Base-by-base conservation (phyloP, 2,329 filamentous ascomycete genomes). In the Myriosclerotinia curreyana region DNA sequence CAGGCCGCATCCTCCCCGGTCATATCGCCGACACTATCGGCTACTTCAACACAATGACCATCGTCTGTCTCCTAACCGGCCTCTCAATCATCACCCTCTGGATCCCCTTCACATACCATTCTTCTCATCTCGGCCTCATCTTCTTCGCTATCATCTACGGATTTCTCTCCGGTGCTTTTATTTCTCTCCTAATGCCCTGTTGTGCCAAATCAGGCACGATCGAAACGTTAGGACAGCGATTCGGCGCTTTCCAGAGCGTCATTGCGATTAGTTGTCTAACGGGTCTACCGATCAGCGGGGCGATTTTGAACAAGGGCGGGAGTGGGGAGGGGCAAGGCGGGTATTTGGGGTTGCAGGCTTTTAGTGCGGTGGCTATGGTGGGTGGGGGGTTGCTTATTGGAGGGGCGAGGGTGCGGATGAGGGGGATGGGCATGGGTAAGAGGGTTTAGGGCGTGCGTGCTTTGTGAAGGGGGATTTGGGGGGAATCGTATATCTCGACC, bases 81-180 rank as follows among this genome's bases (percentile, higher is more conserved):
- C 76, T 83, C 53, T 66, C 82, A 0, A 76, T 79, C 25, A 75
- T 86, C 1, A 80, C 78, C 51, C 70, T 84, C 3, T 82, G 84
- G 84, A 74, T 84, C 5, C 79, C 80, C 0, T 75, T 77, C n/a
- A 78, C 77, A 3, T 78, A 78, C 34, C 81, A 84, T 7, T 80
- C 80, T 0, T 79, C 82, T 0, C 69, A 65, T 3, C 25, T 62
- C 2, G 74, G 63, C 34, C 80, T 80, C 0, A 80, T 82, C 2
- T 82, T 87, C 65, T 80, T 90, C 59, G 78, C 84, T 34, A 90
- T 89, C 72, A 74, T 89, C 14, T 91, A 87, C 68, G 89, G 88
- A 22, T 89, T 91, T 71, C 79, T 80, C 25, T 86, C 83, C 0
- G 89, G 88, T 20, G 83, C 83, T 3, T 88, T 86, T 68, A 82